Base-by-base conservation (phyloP, 2,329 filamentous ascomycete species). In the Verticillium alfalfae region DNA sequence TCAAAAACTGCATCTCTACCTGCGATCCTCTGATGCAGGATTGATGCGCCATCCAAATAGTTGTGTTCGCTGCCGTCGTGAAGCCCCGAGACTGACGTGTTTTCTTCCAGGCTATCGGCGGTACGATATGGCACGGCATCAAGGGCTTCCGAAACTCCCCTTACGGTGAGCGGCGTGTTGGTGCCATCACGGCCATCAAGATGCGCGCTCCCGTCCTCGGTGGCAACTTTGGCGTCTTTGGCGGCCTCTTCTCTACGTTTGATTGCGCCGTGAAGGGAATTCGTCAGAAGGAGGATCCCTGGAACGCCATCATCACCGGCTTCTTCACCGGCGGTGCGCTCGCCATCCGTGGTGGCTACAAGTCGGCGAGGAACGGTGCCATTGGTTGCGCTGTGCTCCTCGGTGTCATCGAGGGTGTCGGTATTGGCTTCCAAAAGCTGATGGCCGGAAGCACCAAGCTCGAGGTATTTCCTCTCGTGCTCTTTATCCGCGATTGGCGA, bases 181-280 rank as follows among this genome's bases (percentile, higher is more conserved):
- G 95, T 75, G 92, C 95, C 69, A 85, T 99, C 79, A 97, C 94
- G 70, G 95, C 95, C 64, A 93, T 99, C 79, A 99, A 99, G 84
- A 93, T 95, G 73, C 90, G 95, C 73, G 95, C 95, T 52, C 95
- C 95, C 2, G 94, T 98, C 38, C 85, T 98, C 57, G 95, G 95
- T 72, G 95, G 95, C 71, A 99, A 99, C 83, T 99, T 98, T 71
- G 94, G 94, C 70, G 92, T 96, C 62, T 98, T 95, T 94, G 94
- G 95, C 73, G 95, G 95, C 67, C 81, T 98, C 62, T 98, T 98
- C 83, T 92, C 88, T 70, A 96, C 92, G 65, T 98, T 94, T 72
- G 95, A 99, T 80, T 99, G 95, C 81, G 91, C 93, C 26, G 91
- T 97, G 65, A 99, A 98, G 84, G 94, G 94, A 62, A 81, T 94